Conservation (phyloP, 2,329 filamentous ascomycete genomes). For the Cladophialophora yegresii region DNA sequence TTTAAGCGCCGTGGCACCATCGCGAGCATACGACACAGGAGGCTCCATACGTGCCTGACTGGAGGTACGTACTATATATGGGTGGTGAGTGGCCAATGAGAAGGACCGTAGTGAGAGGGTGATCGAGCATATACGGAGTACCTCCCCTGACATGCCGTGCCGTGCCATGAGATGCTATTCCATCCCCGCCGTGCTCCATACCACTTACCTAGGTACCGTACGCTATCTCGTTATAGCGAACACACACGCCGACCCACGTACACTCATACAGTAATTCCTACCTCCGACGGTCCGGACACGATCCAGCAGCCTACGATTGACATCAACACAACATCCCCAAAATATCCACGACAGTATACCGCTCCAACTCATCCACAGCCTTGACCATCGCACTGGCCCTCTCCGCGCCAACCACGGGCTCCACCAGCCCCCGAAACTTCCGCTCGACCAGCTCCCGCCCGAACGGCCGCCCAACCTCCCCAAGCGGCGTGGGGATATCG, state of each 20-base stretch:
- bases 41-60: no score
- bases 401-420: slow-evolving; percentile 23
- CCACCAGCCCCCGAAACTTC: slow-evolving; percentile 33
- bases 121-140: no score
- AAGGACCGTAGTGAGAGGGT: background rate
- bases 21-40: no score
- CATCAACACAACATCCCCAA: background rate
- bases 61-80: background rate
- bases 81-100: background rate
- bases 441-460: slow-evolving; percentile 30
- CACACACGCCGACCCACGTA: no score
- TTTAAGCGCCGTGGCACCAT: no score
- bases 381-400: slow-evolving; percentile 19
- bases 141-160: background rate
- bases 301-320: background rate
- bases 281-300: no score
- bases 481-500: slow-evolving; percentile 32
- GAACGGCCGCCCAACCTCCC: slow-evolving; percentile 34
- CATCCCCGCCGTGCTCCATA: no score
- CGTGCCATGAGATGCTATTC: background rate
- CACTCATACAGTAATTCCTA: no score
- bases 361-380: slow-evolving; percentile 37
- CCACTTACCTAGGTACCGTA: no score
- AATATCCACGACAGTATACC: slow-evolving; percentile 24
- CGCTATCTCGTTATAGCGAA: background rate